Evolutionary conservation across 2,329 filamentous ascomycete genomes (phyloP), one percentile per base, ranked within the genome.

Genomic region (Pestalotiopsis sp.): DNA sequence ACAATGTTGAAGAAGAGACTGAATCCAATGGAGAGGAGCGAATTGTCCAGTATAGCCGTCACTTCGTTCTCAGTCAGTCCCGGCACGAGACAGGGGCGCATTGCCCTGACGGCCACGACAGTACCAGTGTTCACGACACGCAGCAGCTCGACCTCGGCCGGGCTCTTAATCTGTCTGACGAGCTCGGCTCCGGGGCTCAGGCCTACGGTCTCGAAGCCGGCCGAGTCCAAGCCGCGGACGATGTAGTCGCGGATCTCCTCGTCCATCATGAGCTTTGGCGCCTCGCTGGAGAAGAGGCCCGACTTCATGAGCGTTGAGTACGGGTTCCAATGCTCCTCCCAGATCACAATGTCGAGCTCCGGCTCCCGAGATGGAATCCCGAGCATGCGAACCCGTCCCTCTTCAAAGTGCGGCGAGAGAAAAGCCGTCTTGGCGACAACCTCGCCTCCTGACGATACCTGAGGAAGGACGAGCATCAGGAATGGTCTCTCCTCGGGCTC

Each of bases 201-300:
- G 3, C 88, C 88, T 0, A 86, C 74, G 2, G 89, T 85, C n/a
- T 85, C 79, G 71, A 91, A 90, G 0, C 87, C 88, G 58, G 81
- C 83, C 0, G 78, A 74, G 2, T 80, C 81, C 0, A 91, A 80
- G 0, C 89, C 89, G 2, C 89, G 83, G 52, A 86, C 82, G 64
- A 91, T 90, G 75, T 86, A 91, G 75, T 91, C 88, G 2, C 89
- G 84, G 75, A 90, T 89, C 73, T 91, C 89, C 71, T 91, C 89
- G 70, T 91, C 89, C 14, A 89, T 83, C 85, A 91, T 89, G n/a
- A 91, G 71, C n/a, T 75, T 83, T 4, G 78, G 78, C 2, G 68
- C 45, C 11, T 71, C 70, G 4, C 71, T 67, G 1, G 70, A 69
- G 41, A 85, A 84, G 1, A 86, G 76, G 7, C 75, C 79, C 0